Conservation (phyloP, 129 eudicot species). For the Cynara cardunculus region DNA sequence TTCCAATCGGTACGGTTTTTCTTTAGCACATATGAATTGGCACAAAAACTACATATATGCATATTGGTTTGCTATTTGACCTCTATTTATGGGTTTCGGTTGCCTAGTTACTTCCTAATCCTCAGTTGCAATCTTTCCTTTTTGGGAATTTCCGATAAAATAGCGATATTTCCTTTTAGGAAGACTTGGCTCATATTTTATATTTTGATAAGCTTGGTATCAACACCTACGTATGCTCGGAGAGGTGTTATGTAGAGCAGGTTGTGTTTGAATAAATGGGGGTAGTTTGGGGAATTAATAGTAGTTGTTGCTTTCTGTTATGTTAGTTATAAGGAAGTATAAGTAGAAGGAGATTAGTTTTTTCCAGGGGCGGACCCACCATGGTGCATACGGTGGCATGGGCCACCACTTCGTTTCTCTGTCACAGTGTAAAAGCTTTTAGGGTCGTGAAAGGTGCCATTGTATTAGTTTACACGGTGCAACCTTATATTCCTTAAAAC, state of each 20-base stretch:
- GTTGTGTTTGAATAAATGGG: background rate
- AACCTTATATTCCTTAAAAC: too few relatives aligned
- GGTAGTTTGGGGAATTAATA: background rate
- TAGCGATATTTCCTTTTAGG: background rate
- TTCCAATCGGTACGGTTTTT: slow-evolving; percentile 29
- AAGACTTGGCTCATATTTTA: background rate
- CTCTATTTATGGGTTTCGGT: background rate
- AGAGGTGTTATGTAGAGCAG: background rate
- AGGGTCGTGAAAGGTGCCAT: too few relatives aligned
- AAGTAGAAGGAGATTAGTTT: too few relatives aligned
- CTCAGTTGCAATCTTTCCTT: background rate
- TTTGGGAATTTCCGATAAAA: background rate
- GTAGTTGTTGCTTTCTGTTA: too few relatives aligned
- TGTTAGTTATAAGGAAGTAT: too few relatives aligned
- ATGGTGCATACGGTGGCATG: too few relatives aligned
- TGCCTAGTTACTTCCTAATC: background rate
- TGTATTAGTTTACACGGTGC: too few relatives aligned
- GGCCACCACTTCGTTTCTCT: too few relatives aligned
- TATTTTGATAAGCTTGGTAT: background rate
- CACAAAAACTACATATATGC: background rate
- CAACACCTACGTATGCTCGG: background rate
- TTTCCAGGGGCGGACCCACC: too few relatives aligned
- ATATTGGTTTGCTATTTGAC: background rate
- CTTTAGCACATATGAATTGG: background rate
- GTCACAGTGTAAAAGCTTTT: too few relatives aligned